These are phyloP conservation scores for Pyracantha coccinea DNA, from an alignment of 331 rosid species.

Conservation along the genomic window DNA sequence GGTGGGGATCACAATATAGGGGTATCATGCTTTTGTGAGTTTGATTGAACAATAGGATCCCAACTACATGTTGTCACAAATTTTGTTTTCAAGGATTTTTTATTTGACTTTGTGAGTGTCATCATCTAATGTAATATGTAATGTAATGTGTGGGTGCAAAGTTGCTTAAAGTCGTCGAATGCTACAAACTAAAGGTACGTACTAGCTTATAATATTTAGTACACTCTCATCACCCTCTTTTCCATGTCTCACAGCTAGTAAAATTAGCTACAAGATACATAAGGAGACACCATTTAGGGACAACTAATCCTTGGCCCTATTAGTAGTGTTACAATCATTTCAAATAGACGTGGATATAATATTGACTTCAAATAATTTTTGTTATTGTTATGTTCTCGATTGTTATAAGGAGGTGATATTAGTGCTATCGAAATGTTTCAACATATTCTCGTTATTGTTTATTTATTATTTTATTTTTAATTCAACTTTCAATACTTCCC, in stretches of 20 bases:
- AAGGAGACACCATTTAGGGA: too few relatives aligned
- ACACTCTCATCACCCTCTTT: neutral
- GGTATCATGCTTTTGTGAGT: too few relatives aligned
- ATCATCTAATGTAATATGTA: neutral
- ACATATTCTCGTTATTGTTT: fast-evolving
- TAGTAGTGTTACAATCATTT: neutral
- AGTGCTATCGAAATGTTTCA: fast-evolving
- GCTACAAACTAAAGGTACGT: neutral
- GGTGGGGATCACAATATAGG: too few relatives aligned
- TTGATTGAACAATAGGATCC: too few relatives aligned
- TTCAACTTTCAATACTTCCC: too few relatives aligned
- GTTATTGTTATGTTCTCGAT: neutral
- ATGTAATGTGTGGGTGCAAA: neutral
- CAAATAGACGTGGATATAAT: neutral
- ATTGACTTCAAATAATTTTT: neutral
- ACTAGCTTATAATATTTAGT: too few relatives aligned
- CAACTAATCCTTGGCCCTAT: too few relatives aligned
- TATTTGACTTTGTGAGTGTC: neutral
- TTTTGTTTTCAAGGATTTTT: neutral
- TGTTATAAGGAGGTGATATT: fast-evolving
- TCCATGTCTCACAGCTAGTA: too few relatives aligned
- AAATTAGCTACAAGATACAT: too few relatives aligned
- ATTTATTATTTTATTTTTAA: too few relatives aligned
- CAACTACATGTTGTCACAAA: neutral
- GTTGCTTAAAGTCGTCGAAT: neutral